Evolutionary conservation across 768 basidiomycete species (phyloP), one percentile per base, ranked within the genome.

Genomic region (Amanita exitialis): DNA sequence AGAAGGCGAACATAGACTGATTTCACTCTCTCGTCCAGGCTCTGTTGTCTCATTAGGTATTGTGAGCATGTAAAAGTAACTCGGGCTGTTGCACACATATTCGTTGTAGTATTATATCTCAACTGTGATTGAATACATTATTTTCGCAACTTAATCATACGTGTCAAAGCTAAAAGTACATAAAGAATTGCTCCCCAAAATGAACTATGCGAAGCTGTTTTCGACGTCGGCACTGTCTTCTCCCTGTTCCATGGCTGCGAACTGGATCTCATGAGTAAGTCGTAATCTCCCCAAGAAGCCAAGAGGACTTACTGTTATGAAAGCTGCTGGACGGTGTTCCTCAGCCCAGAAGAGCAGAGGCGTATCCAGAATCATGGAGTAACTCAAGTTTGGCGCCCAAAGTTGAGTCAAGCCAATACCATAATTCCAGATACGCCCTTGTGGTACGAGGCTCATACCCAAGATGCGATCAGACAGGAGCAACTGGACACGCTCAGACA

Each of bases 341-440:
- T 94, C 90, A 1, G 91, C 86, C 94, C 94, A 97, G 80, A 96
- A 97, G 53, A 86, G 71, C 27, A 94, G 72, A 10, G 94, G 94
- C n/a, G 90, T 94, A 63, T 95, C 94, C 53, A 97, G 71, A 25
- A 78, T 80, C 77, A 95, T 86, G 16, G 80, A 77, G 61, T 90
- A 97, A 34, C 80, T 77, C 57, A 94, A 66, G 58, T 72, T 87
- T 32, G 90, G 79, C 6, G 87, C 77, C 90, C 92, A 97, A 55
- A 91, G 63, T 65, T 96, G 91, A 3, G 94, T 95, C 44, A 96
- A 72, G 34, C 93, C 92, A 51, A 95, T 83, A 30, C 92, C 91
- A 61, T 96, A 97, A 66, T 96, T 96, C 96, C 96, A 98, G 30
- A 96, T 83, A 50, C 82, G 82, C 57, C 95, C 96, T 65, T 88